Evolutionary conservation across 75 land plant species (phyloP).

Genomic region (Chamaecyparis obtusa): DNA sequence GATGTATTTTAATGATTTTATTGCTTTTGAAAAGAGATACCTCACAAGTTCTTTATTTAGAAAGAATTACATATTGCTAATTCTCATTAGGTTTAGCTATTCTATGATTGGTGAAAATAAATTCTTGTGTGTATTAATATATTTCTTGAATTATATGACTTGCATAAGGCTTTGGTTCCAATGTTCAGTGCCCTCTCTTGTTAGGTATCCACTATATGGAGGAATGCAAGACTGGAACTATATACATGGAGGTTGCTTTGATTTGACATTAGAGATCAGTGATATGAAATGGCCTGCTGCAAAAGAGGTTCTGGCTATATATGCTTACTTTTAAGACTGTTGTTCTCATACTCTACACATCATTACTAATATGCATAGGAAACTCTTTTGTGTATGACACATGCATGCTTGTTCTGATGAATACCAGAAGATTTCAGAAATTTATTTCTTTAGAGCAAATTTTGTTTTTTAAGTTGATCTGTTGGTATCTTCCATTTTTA

Average conservation of each 20-base stretch:
- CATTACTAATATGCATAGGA: not conserved
- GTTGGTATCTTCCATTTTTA: not conserved
- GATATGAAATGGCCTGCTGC: constrained; percentile 90
- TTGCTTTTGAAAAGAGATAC: not conserved
- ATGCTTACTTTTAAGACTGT: not conserved
- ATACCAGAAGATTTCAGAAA: not conserved
- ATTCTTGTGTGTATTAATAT: not conserved
- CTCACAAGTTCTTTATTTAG: not conserved
- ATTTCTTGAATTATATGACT: not conserved
- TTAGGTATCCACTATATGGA: constrained; percentile 96
- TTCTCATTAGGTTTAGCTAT: not conserved
- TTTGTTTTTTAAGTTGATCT: not conserved
- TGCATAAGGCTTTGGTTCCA: not conserved
- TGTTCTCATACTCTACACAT: not conserved
- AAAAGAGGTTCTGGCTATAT: constrained; percentile 49
- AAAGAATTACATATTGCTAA: not conserved
- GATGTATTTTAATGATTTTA: not conserved
- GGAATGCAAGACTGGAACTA: constrained; percentile 99
- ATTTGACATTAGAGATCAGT: constrained; percentile 85
- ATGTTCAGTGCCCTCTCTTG: not conserved
- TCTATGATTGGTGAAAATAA: not conserved
- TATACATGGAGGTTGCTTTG: constrained; percentile 83
- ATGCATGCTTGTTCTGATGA: not conserved
- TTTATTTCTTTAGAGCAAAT: not conserved
- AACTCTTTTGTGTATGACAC: not conserved